These are phyloP conservation scores for Naganishia randhawae DNA, from an alignment of 768 basidiomycete species.

Conservation along the genomic window DNA sequence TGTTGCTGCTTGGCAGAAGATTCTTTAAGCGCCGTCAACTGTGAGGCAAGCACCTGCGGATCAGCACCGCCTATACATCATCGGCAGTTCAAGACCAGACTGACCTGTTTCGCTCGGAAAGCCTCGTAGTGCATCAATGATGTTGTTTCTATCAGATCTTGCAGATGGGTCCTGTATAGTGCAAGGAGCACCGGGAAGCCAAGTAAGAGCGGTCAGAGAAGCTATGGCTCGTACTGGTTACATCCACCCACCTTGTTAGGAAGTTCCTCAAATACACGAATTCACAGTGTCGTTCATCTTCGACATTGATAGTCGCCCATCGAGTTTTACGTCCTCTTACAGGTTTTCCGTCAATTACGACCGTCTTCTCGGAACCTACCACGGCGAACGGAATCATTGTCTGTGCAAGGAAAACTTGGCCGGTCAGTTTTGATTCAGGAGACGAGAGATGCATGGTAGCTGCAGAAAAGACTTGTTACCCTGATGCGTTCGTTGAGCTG, in stretches of 20 bases:
- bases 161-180: conserved; percentile 75
- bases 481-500: conserved; percentile 84
- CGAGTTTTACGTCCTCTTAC: conserved; percentile 95
- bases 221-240: neutral
- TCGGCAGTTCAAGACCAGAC: neutral
- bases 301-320: conserved; percentile 98
- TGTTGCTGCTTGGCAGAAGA: conserved; percentile 58
- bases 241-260: conserved; percentile 66
- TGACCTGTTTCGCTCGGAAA: conserved; percentile 89
- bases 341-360: conserved; percentile 90
- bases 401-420: conserved; percentile 52
- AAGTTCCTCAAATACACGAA: conserved; percentile 97
- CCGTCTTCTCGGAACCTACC: conserved; percentile 92
- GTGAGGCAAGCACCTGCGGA: neutral
- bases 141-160: conserved; percentile 97
- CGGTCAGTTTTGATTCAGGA: neutral
- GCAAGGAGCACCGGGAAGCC: neutral
- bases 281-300: conserved; percentile 95
- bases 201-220: neutral
- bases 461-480: conserved; percentile 52
- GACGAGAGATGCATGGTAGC: neutral
- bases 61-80: neutral
- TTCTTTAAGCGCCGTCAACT: conserved; percentile 88
- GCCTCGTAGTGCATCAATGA: conserved; percentile 99
- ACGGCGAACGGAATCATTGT: conserved; percentile 93